Conservation (phyloP, 2,329 filamentous ascomycete genomes). For the Magnaporthiopsis poae region DNA sequence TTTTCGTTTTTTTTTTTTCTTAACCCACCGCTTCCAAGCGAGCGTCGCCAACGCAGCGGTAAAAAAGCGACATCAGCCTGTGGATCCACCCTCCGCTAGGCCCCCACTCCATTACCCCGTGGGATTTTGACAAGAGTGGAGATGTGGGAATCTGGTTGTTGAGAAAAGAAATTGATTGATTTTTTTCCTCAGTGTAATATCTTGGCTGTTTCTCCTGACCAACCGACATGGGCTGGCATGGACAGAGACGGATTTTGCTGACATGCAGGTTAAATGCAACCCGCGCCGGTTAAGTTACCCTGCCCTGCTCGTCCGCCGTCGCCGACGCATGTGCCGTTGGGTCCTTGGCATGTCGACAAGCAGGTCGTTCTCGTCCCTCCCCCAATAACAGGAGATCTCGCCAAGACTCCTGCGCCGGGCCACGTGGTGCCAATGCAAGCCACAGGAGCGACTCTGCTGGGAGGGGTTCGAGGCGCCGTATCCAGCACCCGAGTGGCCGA, state of each 20-base stretch:
- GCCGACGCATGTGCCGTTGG: background rate
- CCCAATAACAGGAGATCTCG: background rate
- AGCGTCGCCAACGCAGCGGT: background rate
- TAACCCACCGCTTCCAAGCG: background rate
- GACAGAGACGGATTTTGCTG: background rate
- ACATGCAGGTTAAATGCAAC: background rate
- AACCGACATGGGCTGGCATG: background rate
- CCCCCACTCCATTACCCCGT: background rate
- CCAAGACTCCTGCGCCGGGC: background rate
- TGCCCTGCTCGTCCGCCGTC: background rate
- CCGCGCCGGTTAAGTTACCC: background rate
- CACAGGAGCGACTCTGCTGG: background rate
- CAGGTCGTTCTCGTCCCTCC: background rate
- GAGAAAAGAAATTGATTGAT: background rate
- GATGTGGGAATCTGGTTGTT: background rate
- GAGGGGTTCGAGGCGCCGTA: background rate
- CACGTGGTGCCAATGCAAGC: background rate
- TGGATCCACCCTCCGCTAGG: background rate
- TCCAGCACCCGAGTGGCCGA: background rate
- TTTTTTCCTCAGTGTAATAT: background rate
- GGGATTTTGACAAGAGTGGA: background rate
- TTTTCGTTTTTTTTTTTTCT: rapidly evolving
- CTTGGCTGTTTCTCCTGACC: background rate
- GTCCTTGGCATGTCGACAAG: background rate
- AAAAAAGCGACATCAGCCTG: background rate